phyloP scores from a whole-genome alignment of 2,329 filamentous ascomycete species.

The Sporothrix phasma region DNA sequence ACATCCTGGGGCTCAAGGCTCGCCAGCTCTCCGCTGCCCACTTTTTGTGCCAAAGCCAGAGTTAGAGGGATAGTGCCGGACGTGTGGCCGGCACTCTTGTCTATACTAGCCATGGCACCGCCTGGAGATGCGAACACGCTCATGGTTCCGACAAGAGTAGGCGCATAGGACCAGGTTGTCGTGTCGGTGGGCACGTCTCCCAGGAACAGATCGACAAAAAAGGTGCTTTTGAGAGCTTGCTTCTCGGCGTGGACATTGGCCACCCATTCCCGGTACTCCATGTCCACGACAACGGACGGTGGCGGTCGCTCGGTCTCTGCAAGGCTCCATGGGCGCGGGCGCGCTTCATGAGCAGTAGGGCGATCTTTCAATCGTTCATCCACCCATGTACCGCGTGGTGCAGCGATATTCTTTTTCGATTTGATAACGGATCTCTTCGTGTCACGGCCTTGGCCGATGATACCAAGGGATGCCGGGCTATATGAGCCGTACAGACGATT shows the following conservation, averaged over 20 bases:
- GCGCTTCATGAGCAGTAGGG: not conserved
- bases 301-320: not conserved
- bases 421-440: not conserved
- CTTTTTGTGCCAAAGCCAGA: slow-evolving; percentile 35
- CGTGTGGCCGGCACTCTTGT: slow-evolving; percentile 29
- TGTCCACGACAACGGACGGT: slow-evolving; percentile 28
- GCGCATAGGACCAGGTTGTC: slow-evolving; percentile 39
- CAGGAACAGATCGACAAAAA: slow-evolving; percentile 59
- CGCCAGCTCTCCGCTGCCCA: slow-evolving; percentile 29
- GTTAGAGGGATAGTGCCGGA: slow-evolving; percentile 45
- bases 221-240: slow-evolving; percentile 50
- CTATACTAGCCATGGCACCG: slow-evolving; percentile 15
- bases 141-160: slow-evolving; percentile 52
- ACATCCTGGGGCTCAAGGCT: slow-evolving; percentile 30
- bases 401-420: not conserved
- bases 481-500: slow-evolving; percentile 52
- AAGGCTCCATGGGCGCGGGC: not conserved
- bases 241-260: slow-evolving; percentile 55
- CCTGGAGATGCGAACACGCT: slow-evolving; percentile 39
- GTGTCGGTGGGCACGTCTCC: slow-evolving; percentile 39
- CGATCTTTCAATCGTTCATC: not conserved
- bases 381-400: not conserved
- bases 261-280: slow-evolving; percentile 53
- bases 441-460: not conserved
- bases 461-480: slow-evolving; percentile 28